These are phyloP conservation scores for Colletotrichum melonis DNA, from an alignment of 2,329 filamentous ascomycete species.

Conservation along the genomic window DNA sequence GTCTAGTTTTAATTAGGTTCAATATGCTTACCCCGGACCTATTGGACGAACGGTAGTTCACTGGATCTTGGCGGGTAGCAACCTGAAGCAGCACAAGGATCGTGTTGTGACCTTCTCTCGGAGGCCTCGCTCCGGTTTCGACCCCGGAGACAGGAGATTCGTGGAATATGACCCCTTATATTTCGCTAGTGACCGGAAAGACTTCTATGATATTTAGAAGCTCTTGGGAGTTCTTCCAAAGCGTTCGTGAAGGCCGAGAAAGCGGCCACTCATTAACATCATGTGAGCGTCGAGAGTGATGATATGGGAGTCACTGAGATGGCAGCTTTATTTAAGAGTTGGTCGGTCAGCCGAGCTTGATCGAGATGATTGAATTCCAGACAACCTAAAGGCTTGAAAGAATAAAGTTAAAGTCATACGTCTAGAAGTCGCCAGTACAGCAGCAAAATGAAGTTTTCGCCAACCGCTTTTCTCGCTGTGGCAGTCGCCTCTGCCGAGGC, in stretches of 20 bases:
- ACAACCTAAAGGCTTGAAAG: no score
- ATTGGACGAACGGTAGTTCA: not conserved
- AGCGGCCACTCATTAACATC: no score
- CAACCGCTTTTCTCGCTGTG: not conserved
- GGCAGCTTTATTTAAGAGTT: no score
- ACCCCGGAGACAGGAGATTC: not conserved
- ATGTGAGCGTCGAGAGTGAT: no score
- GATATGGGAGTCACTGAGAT: no score
- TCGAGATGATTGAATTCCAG: no score
- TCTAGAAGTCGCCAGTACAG: not conserved
- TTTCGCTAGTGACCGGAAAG: not conserved
- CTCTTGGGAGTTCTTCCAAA: not conserved
- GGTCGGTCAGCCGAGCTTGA: no score
- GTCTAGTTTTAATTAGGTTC: no score
- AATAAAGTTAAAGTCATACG: not conserved
- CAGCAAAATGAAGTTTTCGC: conserved; percentile 19
- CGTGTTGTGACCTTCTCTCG: not conserved
- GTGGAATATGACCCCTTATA: not conserved
- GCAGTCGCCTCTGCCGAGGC: conserved; percentile 13
- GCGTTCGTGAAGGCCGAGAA: not conserved
- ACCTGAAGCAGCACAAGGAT: not conserved
- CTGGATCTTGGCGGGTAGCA: not conserved
- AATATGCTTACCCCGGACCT: not conserved
- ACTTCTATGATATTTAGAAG: not conserved
- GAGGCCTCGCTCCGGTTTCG: conserved; percentile 4